Evolutionary conservation across 2,329 filamentous ascomycete species (phyloP).

Genomic region (Dactylellina haptotyla): DNA sequence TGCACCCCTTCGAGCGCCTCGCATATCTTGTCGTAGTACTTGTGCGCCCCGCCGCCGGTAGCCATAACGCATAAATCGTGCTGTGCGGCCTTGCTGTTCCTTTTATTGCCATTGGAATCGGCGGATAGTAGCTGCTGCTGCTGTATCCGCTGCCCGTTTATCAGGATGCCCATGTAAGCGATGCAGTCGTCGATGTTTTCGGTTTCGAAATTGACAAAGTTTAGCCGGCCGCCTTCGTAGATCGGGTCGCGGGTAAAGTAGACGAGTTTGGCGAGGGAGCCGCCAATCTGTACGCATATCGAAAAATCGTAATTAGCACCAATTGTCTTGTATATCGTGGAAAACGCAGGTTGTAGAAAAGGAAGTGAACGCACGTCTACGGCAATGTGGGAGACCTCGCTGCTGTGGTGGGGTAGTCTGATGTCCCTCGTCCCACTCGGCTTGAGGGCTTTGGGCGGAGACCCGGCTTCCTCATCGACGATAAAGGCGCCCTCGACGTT

Average conservation of each 20-base stretch:
- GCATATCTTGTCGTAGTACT: slow-evolving; percentile 92
- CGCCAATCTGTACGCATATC: slow-evolving; percentile 83
- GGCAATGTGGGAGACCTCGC: slow-evolving; percentile 94
- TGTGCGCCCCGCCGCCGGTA: slow-evolving; percentile 93
- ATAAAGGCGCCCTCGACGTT: slow-evolving; percentile 98
- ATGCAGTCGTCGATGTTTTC: slow-evolving; percentile 93
- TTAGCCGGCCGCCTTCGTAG: slow-evolving; percentile 78
- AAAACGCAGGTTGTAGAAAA: too few species aligned
- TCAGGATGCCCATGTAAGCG: slow-evolving; percentile 79
- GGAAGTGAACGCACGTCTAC: slow-evolving; percentile 77
- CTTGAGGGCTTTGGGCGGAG: slow-evolving; percentile 58
- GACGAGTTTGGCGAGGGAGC: slow-evolving; percentile 93
- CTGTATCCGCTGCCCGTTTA: slow-evolving; percentile 80
- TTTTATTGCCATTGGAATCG: background rate
- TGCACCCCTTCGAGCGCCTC: slow-evolving; percentile 80
- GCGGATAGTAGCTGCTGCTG: slow-evolving; percentile 1
- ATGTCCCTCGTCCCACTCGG: slow-evolving; percentile 84
- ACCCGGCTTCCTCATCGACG: slow-evolving; percentile 78
- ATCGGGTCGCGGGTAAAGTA: slow-evolving; percentile 93
- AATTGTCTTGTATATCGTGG: background rate
- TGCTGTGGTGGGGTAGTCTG: slow-evolving; percentile 92
- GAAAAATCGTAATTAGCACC: background rate
- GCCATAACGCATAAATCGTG: slow-evolving; percentile 90
- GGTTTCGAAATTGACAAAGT: slow-evolving; percentile 96
- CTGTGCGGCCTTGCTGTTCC: slow-evolving; percentile 74